Evolutionary conservation across 148 eudicot species (phyloP).

Genomic region (Cornus suecica): DNA sequence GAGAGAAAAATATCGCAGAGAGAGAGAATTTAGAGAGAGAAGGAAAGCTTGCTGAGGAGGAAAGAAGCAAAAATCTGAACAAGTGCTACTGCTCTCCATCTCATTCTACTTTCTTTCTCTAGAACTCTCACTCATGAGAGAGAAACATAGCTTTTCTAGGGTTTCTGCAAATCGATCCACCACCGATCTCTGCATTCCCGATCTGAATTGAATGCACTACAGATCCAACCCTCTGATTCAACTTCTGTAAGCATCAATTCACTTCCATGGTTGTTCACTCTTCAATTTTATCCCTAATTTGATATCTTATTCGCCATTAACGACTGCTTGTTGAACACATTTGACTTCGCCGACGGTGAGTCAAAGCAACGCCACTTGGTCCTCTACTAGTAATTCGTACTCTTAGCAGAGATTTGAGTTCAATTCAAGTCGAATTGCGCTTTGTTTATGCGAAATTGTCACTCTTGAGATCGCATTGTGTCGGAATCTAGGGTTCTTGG

Average conservation of each 20-base stretch:
- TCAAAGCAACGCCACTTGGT: not conserved
- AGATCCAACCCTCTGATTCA: slow-evolving; percentile 11
- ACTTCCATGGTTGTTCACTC: not conserved
- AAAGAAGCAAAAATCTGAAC: slow-evolving; percentile 18
- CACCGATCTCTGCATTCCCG: slow-evolving; percentile 10
- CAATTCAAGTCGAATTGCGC: slow-evolving; percentile 14
- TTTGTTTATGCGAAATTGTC: not conserved
- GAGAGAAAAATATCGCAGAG: not conserved
- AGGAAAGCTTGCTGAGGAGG: slow-evolving; percentile 42
- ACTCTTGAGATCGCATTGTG: slow-evolving; percentile 5
- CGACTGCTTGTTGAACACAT: not conserved
- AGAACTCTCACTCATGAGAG: slow-evolving; percentile 1
- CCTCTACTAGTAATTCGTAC: slow-evolving; percentile 3
- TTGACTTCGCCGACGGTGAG: slow-evolving; percentile 16
- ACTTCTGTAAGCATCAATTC: not conserved
- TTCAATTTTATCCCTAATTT: not conserved
- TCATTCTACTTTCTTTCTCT: slow-evolving; percentile 13
- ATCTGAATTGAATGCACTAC: slow-evolving; percentile 4
- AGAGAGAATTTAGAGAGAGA: slow-evolving; percentile 21
- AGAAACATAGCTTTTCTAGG: not conserved
- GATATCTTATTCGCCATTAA: not conserved
- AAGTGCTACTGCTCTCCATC: slow-evolving; percentile 9
- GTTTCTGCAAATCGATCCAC: slow-evolving; percentile 3
- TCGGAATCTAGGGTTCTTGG: not conserved
- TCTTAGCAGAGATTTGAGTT: not conserved